Evolutionary conservation across 768 basidiomycete species (phyloP).

Genomic region (Gyrodon lividus): DNA sequence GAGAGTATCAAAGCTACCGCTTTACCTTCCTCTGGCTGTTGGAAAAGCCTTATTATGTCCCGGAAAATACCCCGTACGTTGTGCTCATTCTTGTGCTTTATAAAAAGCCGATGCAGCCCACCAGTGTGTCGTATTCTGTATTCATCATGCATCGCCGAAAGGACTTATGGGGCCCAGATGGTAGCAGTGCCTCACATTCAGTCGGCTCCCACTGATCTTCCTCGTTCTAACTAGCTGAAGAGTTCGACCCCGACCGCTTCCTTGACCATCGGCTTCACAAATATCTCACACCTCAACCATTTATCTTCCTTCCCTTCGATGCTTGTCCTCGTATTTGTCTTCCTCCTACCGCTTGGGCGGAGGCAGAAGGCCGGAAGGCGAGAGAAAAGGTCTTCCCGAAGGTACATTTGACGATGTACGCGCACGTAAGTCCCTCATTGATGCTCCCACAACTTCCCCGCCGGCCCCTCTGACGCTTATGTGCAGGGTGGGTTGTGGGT

Average conservation of each 20-base stretch:
- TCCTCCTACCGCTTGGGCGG: slow-evolving; percentile 49
- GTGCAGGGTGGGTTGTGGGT: slow-evolving; percentile 56
- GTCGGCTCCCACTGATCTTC: background rate
- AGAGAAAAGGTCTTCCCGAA: slow-evolving; percentile 53
- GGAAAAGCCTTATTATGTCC: slow-evolving; percentile 27
- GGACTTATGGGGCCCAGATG: slow-evolving; percentile 73
- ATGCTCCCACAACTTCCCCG: background rate
- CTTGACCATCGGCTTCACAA: slow-evolving; percentile 61
- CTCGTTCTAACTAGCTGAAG: slow-evolving; percentile 42
- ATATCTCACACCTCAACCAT: slow-evolving; percentile 61
- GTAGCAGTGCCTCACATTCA: slow-evolving; percentile 27
- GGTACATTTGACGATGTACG: slow-evolving; percentile 55
- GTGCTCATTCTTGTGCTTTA: background rate
- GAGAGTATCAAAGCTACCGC: slow-evolving; percentile 47
- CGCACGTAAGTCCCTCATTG: slow-evolving; percentile 31
- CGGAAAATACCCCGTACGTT: slow-evolving; percentile 41
- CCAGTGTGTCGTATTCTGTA: slow-evolving; percentile 51
- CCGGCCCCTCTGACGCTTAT: slow-evolving; percentile 1
- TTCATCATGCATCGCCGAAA: slow-evolving; percentile 64
- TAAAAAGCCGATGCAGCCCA: background rate
- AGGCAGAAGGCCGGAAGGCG: slow-evolving; percentile 44
- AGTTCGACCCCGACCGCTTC: slow-evolving; percentile 73
- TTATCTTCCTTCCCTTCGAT: slow-evolving; percentile 71
- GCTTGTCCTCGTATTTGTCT: slow-evolving; percentile 56
- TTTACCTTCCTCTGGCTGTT: slow-evolving; percentile 35